These are phyloP conservation scores for Miscanthus sacchariflorus DNA, from an alignment of 202 grass and related monocot genomes.

Conservation along the genomic window DNA sequence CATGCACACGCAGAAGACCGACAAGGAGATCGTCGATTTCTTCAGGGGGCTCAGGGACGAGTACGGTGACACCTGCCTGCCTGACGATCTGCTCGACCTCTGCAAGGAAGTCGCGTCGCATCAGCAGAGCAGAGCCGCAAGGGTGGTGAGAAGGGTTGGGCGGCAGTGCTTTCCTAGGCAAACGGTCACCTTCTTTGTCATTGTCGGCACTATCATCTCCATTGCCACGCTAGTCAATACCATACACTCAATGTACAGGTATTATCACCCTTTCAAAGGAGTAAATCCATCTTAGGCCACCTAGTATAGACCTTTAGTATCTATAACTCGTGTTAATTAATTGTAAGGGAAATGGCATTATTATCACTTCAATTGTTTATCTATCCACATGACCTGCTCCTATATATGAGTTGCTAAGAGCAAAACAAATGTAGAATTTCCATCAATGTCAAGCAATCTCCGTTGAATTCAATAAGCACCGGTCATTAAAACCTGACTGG, in stretches of 20 bases:
- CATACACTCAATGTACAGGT: constrained; percentile 17
- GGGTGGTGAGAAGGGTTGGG: neutral
- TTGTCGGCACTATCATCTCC: neutral
- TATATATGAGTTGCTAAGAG: too few relatives aligned
- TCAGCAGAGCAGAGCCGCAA: neutral
- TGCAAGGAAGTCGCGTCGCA: neutral
- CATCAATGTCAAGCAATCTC: too few relatives aligned
- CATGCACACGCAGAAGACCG: neutral
- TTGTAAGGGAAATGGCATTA: too few relatives aligned
- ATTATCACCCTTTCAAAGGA: constrained; percentile 17
- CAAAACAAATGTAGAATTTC: too few relatives aligned
- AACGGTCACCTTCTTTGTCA: constrained; percentile 5
- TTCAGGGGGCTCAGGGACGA: neutral
- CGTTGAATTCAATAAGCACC: too few relatives aligned
- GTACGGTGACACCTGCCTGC: neutral
- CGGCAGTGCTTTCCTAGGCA: constrained; percentile 14
- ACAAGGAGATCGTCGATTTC: constrained; percentile 27
- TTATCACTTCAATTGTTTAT: too few relatives aligned
- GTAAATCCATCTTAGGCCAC: neutral
- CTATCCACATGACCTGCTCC: too few relatives aligned
- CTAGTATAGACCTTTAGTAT: too few relatives aligned
- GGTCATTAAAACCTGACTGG: too few relatives aligned
- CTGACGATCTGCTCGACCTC: neutral
- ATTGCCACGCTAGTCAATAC: constrained; percentile 2
- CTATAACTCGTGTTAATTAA: too few relatives aligned